These are phyloP conservation scores for Aspergillus carlsbadensis DNA, from an alignment of 495 filamentous ascomycete genomes.

Conservation along the genomic window DNA sequence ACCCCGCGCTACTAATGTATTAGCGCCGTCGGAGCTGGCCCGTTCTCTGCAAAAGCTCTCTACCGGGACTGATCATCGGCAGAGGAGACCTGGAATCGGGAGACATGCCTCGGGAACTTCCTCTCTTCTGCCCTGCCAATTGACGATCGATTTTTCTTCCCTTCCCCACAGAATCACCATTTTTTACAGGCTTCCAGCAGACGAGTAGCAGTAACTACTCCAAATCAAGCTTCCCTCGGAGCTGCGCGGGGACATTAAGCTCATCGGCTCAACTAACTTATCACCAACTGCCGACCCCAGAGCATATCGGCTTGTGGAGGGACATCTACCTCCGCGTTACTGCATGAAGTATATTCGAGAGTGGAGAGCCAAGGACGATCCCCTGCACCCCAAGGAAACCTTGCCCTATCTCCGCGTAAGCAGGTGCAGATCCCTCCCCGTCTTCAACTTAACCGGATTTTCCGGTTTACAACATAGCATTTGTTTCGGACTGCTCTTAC, in stretches of 20 bases:
- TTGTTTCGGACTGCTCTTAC: background rate
- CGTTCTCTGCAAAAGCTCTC: background rate
- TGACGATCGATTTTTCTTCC: background rate
- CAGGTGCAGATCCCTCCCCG: background rate
- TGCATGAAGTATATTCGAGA: too few species aligned
- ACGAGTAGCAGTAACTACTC: background rate
- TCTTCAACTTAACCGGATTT: too few species aligned
- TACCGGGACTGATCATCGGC: background rate
- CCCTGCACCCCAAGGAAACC: too few species aligned
- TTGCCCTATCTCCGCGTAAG: background rate
- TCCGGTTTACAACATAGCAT: background rate
- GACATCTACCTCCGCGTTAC: conserved; percentile 7
- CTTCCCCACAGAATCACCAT: background rate
- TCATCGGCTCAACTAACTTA: background rate
- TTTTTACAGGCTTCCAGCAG: too few species aligned
- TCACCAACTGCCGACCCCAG: background rate
- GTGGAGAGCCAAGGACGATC: too few species aligned
- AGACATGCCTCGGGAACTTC: background rate
- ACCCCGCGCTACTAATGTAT: too few species aligned
- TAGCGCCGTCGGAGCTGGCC: background rate
- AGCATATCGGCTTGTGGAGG: background rate
- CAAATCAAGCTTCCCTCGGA: background rate
- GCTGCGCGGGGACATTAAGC: background rate
- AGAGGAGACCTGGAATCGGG: background rate
- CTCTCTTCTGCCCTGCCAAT: background rate